Base-by-base conservation (phyloP, 2,329 filamentous ascomycete species). In the Metarhizium humberi region DNA sequence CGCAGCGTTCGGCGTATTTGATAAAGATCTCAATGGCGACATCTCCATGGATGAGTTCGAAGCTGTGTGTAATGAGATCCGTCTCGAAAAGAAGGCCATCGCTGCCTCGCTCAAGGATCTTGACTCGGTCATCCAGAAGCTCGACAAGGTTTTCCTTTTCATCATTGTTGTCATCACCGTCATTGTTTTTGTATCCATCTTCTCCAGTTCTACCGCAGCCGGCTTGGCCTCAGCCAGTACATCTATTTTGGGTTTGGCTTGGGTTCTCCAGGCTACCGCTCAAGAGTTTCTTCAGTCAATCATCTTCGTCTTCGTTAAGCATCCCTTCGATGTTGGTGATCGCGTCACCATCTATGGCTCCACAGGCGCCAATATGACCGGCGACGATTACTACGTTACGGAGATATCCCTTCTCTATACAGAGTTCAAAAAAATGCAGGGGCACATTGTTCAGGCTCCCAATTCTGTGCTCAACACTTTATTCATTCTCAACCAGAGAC, bases 401-500 rank as follows among this genome's bases (percentile, higher is more conserved):
- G 90, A 96, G 66, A 95, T 97, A 55, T 88, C 90, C 1, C 78
- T 97, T 1, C 79, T 96, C 16, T 97, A 94, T 69, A 97, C 92
- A 14, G 92, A 96, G 66, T 96, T 96, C 76, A 96, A 96, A 78
- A 96, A 96, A 77, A 92, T 96, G 88, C 87, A 96, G 70, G 92
- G 92, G 2, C 92, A 96, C 64, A 87, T 96, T 29, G 92, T 97
- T 0, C 92, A 96, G 70, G 92, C 92, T 0, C 92, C 92, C 11
- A 97, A 97, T 78, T 95, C 88, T 56, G 85, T 96, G 42, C 80
- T 97, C 55, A 97, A 96, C 71, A 90, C 84, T 0, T 79, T 97
- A 0, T 96, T 96, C 72, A 95, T 97, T 59, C 84, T 96, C 48
- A 97, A 97, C 70, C 91, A 96, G 73, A 85, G 92, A 49, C 87